Evolutionary conservation across 1,284 basidiomycete genomes (phyloP), one percentile per base, ranked within the genome.

Genomic region (Agroathelia rolfsii): DNA sequence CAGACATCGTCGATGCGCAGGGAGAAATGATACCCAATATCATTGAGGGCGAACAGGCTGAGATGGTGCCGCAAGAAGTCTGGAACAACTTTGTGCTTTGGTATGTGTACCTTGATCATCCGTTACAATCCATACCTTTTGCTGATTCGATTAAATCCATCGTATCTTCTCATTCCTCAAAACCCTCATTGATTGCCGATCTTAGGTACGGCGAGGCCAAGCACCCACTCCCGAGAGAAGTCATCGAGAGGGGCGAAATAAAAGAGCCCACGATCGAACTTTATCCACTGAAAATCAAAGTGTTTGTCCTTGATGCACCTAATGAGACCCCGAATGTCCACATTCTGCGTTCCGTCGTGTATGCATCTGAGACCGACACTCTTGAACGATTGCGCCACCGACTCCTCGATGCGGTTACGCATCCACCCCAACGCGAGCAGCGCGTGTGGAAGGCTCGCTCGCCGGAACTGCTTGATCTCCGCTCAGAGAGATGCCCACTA

Each of bases 41-140:
- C 15, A 47, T 62, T 20, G 85, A 92, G 49, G 74, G 75, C 17
- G 60, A 80, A 15, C 80, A 95, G 49, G 76, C 83, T 37, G 79
- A 87, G 48, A 83, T 76, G 47, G 62, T 96, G 3, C 84, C 87
- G 0, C 61, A 67, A 35, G 63, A 69, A 16, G 77, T 76, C 5
- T 95, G 87, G 89, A 50, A 66, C 14, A 61, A 69, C 14, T 68
- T 96, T 23, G 56, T 66, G 2, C 44, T 62, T 28, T 87, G 84
- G 86, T 85, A 33, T 44, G 73, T 60, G 31, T 12, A 13, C 39
- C 23, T 4, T 29, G 7, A n/a, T n/a, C n/a, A n/a, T n/a, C n/a
- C n/a, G n/a, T n/a, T n/a, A n/a, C 24, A 15, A 9, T 12, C n/a
- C 30, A 30, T 18, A 24, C 26, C 3, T 20, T 24, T 17, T 19